phyloP scores from a whole-genome alignment of 2,329 filamentous ascomycete genomes.

The Microcera coccophila region DNA sequence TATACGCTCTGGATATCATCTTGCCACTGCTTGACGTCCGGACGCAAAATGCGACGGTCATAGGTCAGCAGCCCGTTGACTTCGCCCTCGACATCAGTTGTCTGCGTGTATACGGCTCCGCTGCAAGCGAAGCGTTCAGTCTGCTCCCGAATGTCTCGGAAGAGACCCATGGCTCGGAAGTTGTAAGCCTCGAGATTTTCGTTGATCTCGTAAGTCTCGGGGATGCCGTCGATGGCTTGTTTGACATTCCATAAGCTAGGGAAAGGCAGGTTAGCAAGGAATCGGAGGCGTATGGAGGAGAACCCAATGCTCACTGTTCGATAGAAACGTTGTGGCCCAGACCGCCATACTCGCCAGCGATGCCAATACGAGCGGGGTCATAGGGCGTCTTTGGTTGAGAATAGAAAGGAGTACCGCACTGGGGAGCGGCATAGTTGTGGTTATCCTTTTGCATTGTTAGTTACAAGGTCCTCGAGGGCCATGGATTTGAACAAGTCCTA shows the following conservation, averaged over 20 bases:
- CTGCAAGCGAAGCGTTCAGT: conserved; percentile 60
- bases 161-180: conserved; percentile 58
- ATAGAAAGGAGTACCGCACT: no score
- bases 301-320: no score
- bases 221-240: conserved; percentile 55
- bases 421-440: no score
- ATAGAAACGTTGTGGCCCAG: conserved; percentile 62
- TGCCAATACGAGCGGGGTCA: no score
- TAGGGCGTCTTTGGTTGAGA: no score
- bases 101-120: conserved; percentile 69
- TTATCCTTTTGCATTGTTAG: no score
- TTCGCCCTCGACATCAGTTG: conserved; percentile 70
- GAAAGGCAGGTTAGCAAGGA: no score
- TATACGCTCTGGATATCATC: conserved; percentile 58
- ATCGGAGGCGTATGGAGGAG: no score
- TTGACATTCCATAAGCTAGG: conserved; percentile 62
- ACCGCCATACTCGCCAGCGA: conserved; percentile 70
- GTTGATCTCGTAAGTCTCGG: conserved; percentile 66
- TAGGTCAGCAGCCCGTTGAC: conserved; percentile 69
- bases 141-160: conserved; percentile 59
- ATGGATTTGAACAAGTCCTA: no score
- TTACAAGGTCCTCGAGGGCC: no score
- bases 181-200: conserved; percentile 58
- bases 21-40: conserved; percentile 56
- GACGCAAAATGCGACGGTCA: conserved; percentile 58